Evolutionary conservation across 2,329 filamentous ascomycete genomes (phyloP), one percentile per base, ranked within the genome.

Genomic region (Fusarium irregulare): DNA sequence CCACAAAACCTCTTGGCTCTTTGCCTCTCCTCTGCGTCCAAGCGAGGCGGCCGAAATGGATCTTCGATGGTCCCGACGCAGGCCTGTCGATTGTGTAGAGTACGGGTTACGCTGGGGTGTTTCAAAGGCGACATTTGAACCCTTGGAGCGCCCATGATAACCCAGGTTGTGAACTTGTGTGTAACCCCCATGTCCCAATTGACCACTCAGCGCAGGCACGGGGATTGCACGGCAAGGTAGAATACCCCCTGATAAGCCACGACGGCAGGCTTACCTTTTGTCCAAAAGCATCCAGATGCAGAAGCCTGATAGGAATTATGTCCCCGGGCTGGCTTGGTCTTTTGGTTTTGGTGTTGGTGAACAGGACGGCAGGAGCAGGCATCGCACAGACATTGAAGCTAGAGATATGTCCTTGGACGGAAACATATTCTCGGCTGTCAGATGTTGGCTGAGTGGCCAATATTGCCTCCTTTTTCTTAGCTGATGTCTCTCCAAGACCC

Each of bases 201-300:
- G 58, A 53, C 67, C 55, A 58, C 46, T 56, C 63, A 64, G 50
- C 45, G 61, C 54, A 53, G 62, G 44, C 66, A 64, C 44, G 56
- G 45, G 54, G 47, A 61, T 60, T 60, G 32, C 57, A 54, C 66
- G 42, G 56, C 66, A 68, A 62, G 42, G 59, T 60, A 49, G 42
- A 65, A 48, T 37, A 46, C 47, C 64, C 50, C 44, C 42, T 47
- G 53, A 51, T 42, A 56, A 63, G 59, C 61, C 60, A 68, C 42
- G 58, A 70, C 56, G 44, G 54, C 56, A 64, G 60, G 66, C 60
- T 61, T 51, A 61, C 63, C 53, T 37, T 60, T 23, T 56, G 45
- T 72, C 69, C 57, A 74, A 64, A 73, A 71, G 54, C 69, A 62
- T 67, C 42, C 64, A 72, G 68, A 61, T 75, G 73, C 73, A 75